Base-by-base conservation (phyloP, 225 moss, liverwort and hornwort genomes). In the Anthoceros angustus region DNA sequence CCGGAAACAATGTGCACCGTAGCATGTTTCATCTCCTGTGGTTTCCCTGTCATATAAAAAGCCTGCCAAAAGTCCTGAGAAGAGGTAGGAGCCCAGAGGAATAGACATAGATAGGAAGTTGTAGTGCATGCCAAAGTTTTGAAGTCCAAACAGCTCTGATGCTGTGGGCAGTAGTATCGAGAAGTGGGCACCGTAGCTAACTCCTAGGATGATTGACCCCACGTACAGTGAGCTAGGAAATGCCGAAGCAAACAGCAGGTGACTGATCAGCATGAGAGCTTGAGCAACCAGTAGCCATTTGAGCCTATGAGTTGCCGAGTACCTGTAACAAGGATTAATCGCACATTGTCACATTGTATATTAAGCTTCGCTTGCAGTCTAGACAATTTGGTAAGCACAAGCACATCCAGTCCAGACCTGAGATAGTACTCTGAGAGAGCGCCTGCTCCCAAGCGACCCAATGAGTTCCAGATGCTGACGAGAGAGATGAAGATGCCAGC, bases 71-170 rank as follows among this genome's bases (percentile, higher is more conserved):
- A 91, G 72, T 2, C 95, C 95, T 0, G 95, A 95, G 65, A 91
- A 88, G 8, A 95, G 75, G 62, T 91, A 75, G 16, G 91, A 88
- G 62, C 86, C 95, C 21, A 91, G 69, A 2, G 91, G 95, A 24
- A 68, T 79, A 39, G 78, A 83, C 39, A 86, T 86, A 21, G 79
- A 80, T 18, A 95, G 76, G 72, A 76, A 88, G 46, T 95, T 95
- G 83, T 91, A 91, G n/a, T 88, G 88, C 76, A 88, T 79, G 42
- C 95, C 90, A 60, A 95, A 91, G 70, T 91, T 79, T 40, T 75
- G 78, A 6, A 95, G 76, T 39, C 95, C 95, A 62, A 95, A 95
- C 15, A 95, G 88, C 83, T 95, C 95, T 10, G 95, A 95, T 0
- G 95, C 88, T 0, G 87, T 87, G 20, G 91, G 86, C 63, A 88